phyloP scores from a whole-genome alignment of 768 basidiomycete species.

The Terana coerulea region DNA sequence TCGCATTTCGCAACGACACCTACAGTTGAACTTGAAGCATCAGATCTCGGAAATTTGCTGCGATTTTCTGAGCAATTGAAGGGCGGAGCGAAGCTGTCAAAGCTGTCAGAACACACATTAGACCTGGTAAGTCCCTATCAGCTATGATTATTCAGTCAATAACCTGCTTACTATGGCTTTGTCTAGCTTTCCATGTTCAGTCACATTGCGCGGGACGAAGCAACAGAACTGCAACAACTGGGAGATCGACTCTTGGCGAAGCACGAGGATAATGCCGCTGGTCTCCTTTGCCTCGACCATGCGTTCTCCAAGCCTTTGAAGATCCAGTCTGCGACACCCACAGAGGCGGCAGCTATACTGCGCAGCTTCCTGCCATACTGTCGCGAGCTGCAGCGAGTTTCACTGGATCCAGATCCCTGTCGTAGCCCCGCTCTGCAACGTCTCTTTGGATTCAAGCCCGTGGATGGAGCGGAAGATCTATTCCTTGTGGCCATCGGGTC shows the following conservation, averaged over 20 bases:
- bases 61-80: not conserved
- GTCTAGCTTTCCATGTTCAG: constrained; percentile 25
- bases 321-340: constrained; percentile 10
- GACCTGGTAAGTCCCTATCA: not conserved
- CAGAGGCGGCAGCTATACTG: constrained; percentile 29
- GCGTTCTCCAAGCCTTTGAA: constrained; percentile 29
- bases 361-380: constrained; percentile 33
- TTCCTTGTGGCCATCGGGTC: constrained; percentile 25
- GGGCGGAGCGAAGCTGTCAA: not conserved
- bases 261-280: constrained; percentile 21
- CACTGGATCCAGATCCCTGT: constrained; percentile 27
- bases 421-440: constrained; percentile 21
- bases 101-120: not conserved
- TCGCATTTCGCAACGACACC: not conserved
- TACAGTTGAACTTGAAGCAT: not conserved
- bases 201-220: constrained; percentile 24
- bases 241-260: constrained; percentile 27
- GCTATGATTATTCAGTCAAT: not conserved
- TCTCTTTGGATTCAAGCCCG: constrained; percentile 32
- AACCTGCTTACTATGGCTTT: not conserved
- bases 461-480: constrained; percentile 21
- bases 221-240: constrained; percentile 28
- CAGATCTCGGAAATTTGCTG: not conserved
- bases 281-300: constrained; percentile 43
- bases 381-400: constrained; percentile 27